phyloP scores from a whole-genome alignment of 495 filamentous ascomycete genomes.

The Choiromyces venosus region DNA sequence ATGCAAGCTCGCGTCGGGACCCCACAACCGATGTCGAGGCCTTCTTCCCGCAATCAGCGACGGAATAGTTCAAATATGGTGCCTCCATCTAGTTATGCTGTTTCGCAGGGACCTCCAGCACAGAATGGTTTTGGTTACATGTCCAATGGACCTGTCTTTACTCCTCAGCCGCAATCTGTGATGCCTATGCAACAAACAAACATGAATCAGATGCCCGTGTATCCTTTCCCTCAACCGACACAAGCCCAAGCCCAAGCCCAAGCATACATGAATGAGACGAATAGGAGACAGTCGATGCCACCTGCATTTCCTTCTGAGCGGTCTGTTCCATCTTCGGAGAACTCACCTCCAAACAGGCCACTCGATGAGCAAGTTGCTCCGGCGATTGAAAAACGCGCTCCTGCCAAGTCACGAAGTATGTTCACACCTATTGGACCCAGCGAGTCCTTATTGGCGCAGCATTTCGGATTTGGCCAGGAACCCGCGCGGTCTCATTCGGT shows the following conservation, averaged over 20 bases:
- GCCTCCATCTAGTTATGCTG: slow-evolving; percentile 54
- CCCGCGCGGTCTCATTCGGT: slow-evolving; percentile 57
- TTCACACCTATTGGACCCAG: slow-evolving; percentile 96
- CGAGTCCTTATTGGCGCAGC: slow-evolving; percentile 77
- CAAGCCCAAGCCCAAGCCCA: slow-evolving; percentile 43
- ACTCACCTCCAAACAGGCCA: slow-evolving; percentile 26
- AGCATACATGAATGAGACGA: slow-evolving; percentile 32
- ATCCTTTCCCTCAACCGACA: slow-evolving; percentile 38
- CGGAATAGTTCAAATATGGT: slow-evolving; percentile 67
- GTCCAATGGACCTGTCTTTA: slow-evolving; percentile 78
- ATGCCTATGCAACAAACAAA: slow-evolving; percentile 49
- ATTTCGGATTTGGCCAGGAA: slow-evolving; percentile 58
- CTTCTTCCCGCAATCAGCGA: slow-evolving; percentile 73
- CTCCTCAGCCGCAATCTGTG: slow-evolving; percentile 57
- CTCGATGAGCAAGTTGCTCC: slow-evolving; percentile 42
- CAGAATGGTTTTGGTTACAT: slow-evolving; percentile 79
- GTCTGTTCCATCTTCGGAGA: slow-evolving; percentile 19
- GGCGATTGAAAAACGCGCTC: slow-evolving; percentile 62
- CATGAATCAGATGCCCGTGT: slow-evolving; percentile 43
- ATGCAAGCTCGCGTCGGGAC: slow-evolving; percentile 38
- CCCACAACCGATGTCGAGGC: slow-evolving; percentile 53
- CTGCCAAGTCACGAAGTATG: slow-evolving; percentile 81
- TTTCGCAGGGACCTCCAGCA: slow-evolving; percentile 56
- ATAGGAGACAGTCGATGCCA: slow-evolving; percentile 40
- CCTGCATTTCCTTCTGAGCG: slow-evolving; percentile 35